A percentile compares a stretch with the other conserved stretches of the same genome.
Conservation (phyloP, 192 early-diverging fungal species). For the Coemansia sp. region DNA sequence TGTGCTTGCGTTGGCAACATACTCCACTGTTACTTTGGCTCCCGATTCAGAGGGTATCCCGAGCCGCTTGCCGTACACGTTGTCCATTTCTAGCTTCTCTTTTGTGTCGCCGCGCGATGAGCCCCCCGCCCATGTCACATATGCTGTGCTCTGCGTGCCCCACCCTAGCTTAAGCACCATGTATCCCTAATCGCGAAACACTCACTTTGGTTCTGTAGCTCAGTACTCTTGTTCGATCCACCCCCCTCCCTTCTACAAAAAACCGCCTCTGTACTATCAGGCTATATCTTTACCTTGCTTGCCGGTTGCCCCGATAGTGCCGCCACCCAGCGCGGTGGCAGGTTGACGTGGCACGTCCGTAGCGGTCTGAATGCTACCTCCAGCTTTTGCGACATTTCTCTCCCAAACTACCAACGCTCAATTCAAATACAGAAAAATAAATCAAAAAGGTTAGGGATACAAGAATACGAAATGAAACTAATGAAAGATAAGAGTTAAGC, state of each 20-base stretch:
- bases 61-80: conserved; percentile 65
- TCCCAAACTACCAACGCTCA: too few species aligned
- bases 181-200: conserved; percentile 18
- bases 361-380: conserved; percentile 67
- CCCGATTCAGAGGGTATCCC: conserved; percentile 58
- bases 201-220: neutral
- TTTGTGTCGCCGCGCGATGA: conserved; percentile 11
- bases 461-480: too few species aligned
- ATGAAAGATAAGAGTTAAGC: too few species aligned
- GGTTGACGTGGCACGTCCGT: conserved; percentile 70
- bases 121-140: conserved; percentile 50
- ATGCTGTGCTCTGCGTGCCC: conserved; percentile 18
- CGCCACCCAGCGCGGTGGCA: conserved; percentile 73
- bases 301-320: conserved; percentile 64
- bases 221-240: neutral
- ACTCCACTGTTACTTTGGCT: conserved; percentile 48
- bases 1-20: conserved; percentile 59
- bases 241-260: neutral
- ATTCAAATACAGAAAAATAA: too few species aligned
- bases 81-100: conserved; percentile 69
- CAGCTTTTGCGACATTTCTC: conserved; percentile 63
- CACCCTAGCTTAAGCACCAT: conserved; percentile 44
- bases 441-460: too few species aligned
- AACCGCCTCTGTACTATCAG: too few species aligned
- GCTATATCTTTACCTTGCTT: conserved; percentile 59